Evolutionary conservation across 768 basidiomycete genomes (phyloP), one percentile per base, ranked within the genome.

Genomic region (Pluteus cervinus): DNA sequence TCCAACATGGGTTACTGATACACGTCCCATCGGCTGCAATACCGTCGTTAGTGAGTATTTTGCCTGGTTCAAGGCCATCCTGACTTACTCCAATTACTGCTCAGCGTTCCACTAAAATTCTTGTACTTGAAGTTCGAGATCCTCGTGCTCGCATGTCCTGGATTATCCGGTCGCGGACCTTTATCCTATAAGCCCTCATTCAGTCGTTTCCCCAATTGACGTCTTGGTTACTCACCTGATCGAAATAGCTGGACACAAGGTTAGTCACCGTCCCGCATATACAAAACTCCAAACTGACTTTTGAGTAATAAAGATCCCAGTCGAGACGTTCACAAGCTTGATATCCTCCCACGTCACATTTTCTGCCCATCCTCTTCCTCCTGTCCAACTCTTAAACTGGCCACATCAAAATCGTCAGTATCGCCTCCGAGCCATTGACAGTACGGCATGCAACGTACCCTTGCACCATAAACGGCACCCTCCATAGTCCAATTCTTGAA

Each of bases 401-500:
- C 17, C 14, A 36, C 7, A 18, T 4, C 20, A 33, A 11, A 15
- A 57, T 12, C 15, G 34, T 26, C 25, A 11, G 10, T n/a, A n/a
- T n/a, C n/a, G n/a, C n/a, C n/a, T 11, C 10, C 17, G n/a, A 6
- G 22, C 5, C n/a, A 32, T 3, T n/a, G n/a, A 18, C 12, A 16
- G 20, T 14, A 29, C 11, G 24, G n/a, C 7, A n/a, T 12, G 31
- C 31, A 5, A 52, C 62, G 15, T 33, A 62, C 63, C 18, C 68
- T 42, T 15, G 68, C 65, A 2, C 66, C 70, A 43, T 71, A 72
- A 4, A 71, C 65, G 7, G 68, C 68, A n/a, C 63, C 63, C 14
- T 69, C 62, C 61, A 70, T 68, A 9, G 65, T 67, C 61, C 70
- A 70, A 41, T 73, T 67, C 41, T 65, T 63, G 52, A 72, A 67